phyloP scores from a whole-genome alignment of 1,284 basidiomycete species.

The Sporisorium exsertum region DNA sequence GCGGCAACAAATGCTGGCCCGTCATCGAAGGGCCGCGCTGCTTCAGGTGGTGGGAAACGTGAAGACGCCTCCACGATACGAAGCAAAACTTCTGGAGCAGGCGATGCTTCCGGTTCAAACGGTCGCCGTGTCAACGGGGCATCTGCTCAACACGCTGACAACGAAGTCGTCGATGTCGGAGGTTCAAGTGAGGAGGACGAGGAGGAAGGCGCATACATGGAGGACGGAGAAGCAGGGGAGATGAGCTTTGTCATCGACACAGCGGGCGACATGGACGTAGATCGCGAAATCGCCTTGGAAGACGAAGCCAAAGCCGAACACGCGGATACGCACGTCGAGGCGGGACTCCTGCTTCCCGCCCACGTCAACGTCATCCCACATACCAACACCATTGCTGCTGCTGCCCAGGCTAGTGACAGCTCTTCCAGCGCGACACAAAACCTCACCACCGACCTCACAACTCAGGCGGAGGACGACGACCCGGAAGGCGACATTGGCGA shows the following conservation, averaged over 20 bases:
- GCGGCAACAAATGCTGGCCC: neutral
- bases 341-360: conserved; percentile 32
- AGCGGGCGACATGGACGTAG: conserved; percentile 44
- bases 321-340: conserved; percentile 29
- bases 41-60: neutral
- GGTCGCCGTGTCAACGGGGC: neutral
- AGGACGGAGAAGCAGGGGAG: conserved; percentile 24
- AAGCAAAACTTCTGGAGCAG: neutral
- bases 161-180: neutral
- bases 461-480: conserved; percentile 13
- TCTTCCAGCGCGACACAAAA: neutral
- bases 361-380: conserved; percentile 36
- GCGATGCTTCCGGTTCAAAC: neutral
- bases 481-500: conserved; percentile 49
- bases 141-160: neutral
- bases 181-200: conserved; percentile 8
- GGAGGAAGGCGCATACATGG: conserved; percentile 1
- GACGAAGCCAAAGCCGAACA: conserved; percentile 23
- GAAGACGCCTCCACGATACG: neutral
- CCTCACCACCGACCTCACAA: neutral
- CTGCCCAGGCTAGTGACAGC: conserved; percentile 7
- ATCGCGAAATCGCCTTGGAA: conserved; percentile 34
- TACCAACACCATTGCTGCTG: neutral
- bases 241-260: conserved; percentile 49
- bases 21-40: neutral